Base-by-base conservation (phyloP, 495 filamentous ascomycete genomes). In the Tuber calosporum region DNA sequence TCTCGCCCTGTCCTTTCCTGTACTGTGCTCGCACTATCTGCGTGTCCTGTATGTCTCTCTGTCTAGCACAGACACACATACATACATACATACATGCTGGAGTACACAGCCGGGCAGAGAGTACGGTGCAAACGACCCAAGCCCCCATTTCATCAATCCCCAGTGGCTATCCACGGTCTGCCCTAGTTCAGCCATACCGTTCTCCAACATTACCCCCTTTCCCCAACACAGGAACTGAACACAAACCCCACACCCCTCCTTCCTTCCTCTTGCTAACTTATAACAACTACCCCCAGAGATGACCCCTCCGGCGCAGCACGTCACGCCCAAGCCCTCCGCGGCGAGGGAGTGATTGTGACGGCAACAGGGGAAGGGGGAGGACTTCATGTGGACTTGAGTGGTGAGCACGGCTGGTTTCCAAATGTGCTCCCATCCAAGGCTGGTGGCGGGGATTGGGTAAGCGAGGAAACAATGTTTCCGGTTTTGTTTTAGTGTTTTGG, bases 381-480 rank as follows among this genome's bases (percentile, higher is more conserved):
- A 82, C 84, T 91, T 39, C 87, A 86, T 80, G 86, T 96, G 22
- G 87, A 92, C 82, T 84, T 94, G 66, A 83, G 62, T 67, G 67
- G 77, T 7, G 83, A 83, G 73, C 92, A 86, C 83, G 92, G 92
- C 26, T 94, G 91, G 92, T 96, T 95, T 84, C 92, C 92, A 2
- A 78, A 82, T 30, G 78, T 79, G 36, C 77, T 90, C 36, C 87
- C 88, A 36, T 87, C 86, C 6, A 85, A 88, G 62, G 84, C 68
- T 75, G 40, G 71, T 77, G 41, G 83, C 77, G 20, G 83, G 36
- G 72, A 58, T n/a, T 39, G 53, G 69, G 45, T 37, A 37, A 45
- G 42, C 40, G 69, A 48, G 69, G 69, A 71, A 37, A 45, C 39
- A 71, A 71, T 40, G 34, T 71, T 62, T 62, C 53, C 53, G 13